Conservation (phyloP, 441 rosid genomes). For the Adansonia rubrostipa region DNA sequence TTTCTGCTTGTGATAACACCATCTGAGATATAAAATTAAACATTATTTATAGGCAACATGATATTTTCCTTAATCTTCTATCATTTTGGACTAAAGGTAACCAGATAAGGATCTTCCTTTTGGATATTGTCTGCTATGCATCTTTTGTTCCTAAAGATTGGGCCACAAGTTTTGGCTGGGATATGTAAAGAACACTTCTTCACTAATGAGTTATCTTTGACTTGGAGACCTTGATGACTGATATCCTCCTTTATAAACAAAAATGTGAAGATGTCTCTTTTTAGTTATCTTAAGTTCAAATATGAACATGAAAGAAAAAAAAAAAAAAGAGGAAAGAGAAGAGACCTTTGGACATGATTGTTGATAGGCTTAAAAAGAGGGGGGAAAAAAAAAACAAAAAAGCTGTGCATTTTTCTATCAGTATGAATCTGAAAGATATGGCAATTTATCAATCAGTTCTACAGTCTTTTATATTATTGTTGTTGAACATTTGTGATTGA, state of each 20-base stretch:
- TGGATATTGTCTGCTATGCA: neutral
- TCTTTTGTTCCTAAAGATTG: neutral
- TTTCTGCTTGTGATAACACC: neutral
- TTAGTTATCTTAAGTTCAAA: neutral
- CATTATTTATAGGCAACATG: neutral
- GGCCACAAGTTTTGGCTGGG: neutral
- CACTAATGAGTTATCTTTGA: neutral
- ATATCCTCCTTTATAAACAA: conserved; percentile 5
- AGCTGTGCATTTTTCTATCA: neutral
- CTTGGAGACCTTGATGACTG: conserved; percentile 5
- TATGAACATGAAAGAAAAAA: neutral
- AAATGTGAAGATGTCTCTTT: neutral
- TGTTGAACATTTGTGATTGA: conserved; percentile 22
- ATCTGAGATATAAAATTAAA: neutral
- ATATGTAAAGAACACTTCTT: neutral
- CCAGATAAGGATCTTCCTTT: neutral
- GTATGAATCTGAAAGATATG: neutral
- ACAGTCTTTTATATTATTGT: conserved; percentile 20
- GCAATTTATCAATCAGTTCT: conserved; percentile 4
- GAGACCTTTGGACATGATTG: neutral
- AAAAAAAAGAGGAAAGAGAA: neutral
- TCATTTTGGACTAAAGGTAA: neutral
- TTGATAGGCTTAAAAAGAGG: neutral
- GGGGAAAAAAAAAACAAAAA: neutral
- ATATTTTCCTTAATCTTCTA: neutral